Base-by-base conservation (phyloP, 805 yeast species). In the Lachancea quebecensis region DNA sequence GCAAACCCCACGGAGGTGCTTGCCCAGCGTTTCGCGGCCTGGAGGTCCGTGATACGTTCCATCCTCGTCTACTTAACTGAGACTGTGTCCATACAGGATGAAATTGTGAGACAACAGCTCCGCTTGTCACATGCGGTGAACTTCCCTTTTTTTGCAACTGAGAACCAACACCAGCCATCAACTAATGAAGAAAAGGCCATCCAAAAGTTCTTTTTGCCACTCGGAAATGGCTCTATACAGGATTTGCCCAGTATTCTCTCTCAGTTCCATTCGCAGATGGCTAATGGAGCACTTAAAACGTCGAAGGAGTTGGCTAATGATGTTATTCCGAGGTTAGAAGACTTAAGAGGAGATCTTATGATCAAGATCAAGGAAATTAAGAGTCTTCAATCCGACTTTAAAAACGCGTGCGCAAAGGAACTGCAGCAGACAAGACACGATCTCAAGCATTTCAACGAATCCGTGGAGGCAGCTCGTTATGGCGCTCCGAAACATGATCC, bases 291-390 rank as follows among this genome's bases (percentile, higher is more conserved):
- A 1, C 74, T 78, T 27, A 66, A 73, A 35, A 69, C 80, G 1
- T 73, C 82, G 2, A 77, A 75, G 54, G 88, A 82, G 56, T 67
- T 85, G 60, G 78, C 68, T 56, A 72, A 69, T 55, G 74, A 74
- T 62, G 74, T 82, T 5, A 74, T 83, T 35, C 87, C 87, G 36
- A 70, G 87, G 39, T 65, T 85, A 35, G 86, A 79, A 54, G 83
- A 78, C 52, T 67, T 85, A 49, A 74, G 81, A 53, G 76, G 85
- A 49, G 98, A 91, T 64, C 68, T 91, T 50, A 66, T 82, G 47
- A 80, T 85, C 42, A 89, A 90, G 58, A 88, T 91, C 50, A 85
- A 85, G 63, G 97, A 89, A 64, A 90, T 89, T 56, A 84, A 80
- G 61, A 77, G 84, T 35, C 68, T 90, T 48, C 82, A 84, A 53